These are phyloP conservation scores for Tylopilus sp. DNA, from an alignment of 768 basidiomycete species.

Conservation along the genomic window DNA sequence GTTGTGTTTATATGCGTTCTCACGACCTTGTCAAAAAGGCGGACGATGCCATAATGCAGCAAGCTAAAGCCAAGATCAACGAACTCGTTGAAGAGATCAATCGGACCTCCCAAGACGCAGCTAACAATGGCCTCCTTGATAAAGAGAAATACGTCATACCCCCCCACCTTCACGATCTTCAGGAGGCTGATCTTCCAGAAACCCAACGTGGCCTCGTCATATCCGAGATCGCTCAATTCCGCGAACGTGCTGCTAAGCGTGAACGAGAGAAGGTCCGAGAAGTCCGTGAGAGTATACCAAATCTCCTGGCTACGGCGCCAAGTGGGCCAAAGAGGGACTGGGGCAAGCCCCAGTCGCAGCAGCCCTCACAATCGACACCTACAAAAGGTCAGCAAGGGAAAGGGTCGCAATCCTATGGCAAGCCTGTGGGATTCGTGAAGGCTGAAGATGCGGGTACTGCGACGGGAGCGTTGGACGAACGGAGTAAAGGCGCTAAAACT, in stretches of 20 bases:
- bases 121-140: conserved; percentile 69
- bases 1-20: background rate
- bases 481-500: conserved; percentile 51
- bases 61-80: conserved; percentile 63
- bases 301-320: conserved; percentile 41
- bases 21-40: conserved; percentile 40
- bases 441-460: conserved; percentile 48
- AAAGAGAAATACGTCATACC: conserved; percentile 89
- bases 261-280: conserved; percentile 88
- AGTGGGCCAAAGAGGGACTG: conserved; percentile 82
- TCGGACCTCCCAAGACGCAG: conserved; percentile 67
- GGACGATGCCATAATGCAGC: conserved; percentile 63
- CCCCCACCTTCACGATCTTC: conserved; percentile 94
- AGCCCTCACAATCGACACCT: conserved; percentile 33
- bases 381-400: conserved; percentile 49
- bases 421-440: conserved; percentile 82
- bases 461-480: conserved; percentile 35
- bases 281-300: conserved; percentile 56
- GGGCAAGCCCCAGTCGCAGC: conserved; percentile 53
- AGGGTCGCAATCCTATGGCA: conserved; percentile 72
- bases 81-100: conserved; percentile 70
- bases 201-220: conserved; percentile 89
- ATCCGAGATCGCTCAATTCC: conserved; percentile 93
- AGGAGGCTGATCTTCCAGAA: conserved; percentile 96
- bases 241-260: conserved; percentile 88